Evolutionary conservation across 257 asterid species (phyloP).

Genomic region (Capsicum pubescens): DNA sequence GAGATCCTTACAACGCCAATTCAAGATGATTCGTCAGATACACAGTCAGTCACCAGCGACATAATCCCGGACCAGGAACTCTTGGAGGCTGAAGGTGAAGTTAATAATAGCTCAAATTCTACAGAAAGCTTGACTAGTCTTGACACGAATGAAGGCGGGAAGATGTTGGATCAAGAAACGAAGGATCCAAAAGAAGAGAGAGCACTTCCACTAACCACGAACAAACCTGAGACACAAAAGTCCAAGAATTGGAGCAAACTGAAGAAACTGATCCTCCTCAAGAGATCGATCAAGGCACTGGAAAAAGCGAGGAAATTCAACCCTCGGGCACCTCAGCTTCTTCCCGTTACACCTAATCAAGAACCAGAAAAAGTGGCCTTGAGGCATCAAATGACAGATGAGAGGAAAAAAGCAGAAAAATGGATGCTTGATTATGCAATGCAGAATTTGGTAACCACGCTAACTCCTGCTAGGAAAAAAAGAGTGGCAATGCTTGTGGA

Average conservation of each 20-base stretch:
- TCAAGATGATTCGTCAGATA: slow-evolving; percentile 60
- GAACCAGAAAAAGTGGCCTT: slow-evolving; percentile 66
- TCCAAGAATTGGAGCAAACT: slow-evolving; percentile 87
- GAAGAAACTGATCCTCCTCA: slow-evolving; percentile 69
- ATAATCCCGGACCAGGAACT: slow-evolving; percentile 46
- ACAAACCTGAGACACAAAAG: slow-evolving; percentile 42
- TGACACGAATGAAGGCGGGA: slow-evolving; percentile 23
- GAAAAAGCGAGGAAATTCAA: slow-evolving; percentile 60
- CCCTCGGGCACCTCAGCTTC: slow-evolving; percentile 34
- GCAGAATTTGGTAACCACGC: slow-evolving; percentile 72
- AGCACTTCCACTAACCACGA: slow-evolving; percentile 32
- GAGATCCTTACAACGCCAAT: slow-evolving; percentile 76
- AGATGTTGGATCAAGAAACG: slow-evolving; percentile 28
- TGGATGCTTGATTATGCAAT: slow-evolving; percentile 99
- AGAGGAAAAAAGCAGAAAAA: slow-evolving; percentile 87
- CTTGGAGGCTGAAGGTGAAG: slow-evolving; percentile 39
- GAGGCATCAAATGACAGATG: slow-evolving; percentile 78
- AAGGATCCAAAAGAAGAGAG: slow-evolving; percentile 7
- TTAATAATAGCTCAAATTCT: slow-evolving; percentile 17
- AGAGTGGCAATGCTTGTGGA: slow-evolving; percentile 97
- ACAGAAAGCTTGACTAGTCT: slow-evolving; percentile 19
- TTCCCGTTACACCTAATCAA: slow-evolving; percentile 38
- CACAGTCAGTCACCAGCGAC: slow-evolving; percentile 59
- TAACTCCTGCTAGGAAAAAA: slow-evolving; percentile 84
- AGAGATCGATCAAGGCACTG: slow-evolving; percentile 81